Conservation (phyloP, 208 protist genomes). For the Phytomonas sp. region DNA sequence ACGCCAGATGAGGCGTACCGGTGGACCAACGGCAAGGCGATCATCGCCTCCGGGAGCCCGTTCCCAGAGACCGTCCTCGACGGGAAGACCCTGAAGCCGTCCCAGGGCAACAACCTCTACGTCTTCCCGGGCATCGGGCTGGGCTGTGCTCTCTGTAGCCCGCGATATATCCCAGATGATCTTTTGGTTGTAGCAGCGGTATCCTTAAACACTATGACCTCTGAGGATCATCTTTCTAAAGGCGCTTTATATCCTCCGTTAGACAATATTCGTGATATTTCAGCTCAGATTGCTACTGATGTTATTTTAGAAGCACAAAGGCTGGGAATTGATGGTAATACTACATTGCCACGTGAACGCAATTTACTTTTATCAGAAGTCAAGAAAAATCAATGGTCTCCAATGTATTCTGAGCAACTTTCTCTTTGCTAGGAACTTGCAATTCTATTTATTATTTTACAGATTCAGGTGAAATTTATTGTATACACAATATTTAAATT, state of each 20-base stretch:
- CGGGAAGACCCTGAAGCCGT: constrained; percentile 70
- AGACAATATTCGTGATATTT: constrained; percentile 70
- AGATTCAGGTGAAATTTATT: no score
- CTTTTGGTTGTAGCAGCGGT: constrained; percentile 77
- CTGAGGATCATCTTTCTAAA: constrained; percentile 26
- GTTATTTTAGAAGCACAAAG: constrained; percentile 65
- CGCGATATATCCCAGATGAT: constrained; percentile 81
- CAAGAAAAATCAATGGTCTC: constrained; percentile 50
- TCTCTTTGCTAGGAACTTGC: no score
- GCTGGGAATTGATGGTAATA: constrained; percentile 34
- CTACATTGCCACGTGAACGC: constrained; percentile 34
- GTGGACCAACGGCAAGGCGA: constrained; percentile 88
- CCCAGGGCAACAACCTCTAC: constrained; percentile 97
- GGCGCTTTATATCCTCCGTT: constrained; percentile 70
- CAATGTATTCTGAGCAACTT: constrained; percentile 4
- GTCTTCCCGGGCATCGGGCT: constrained; percentile 95
- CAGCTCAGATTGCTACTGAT: constrained; percentile 60
- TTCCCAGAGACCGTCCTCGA: constrained; percentile 88
- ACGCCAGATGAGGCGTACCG: constrained; percentile 91
- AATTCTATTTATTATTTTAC: no score
- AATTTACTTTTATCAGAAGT: constrained; percentile 30
- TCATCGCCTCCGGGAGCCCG: constrained; percentile 95
- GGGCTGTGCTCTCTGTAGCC: constrained; percentile 63
- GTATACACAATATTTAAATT: no score
- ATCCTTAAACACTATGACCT: constrained; percentile 52